These are phyloP conservation scores for Colletotrichum sp. DNA, from an alignment of 2,329 filamentous ascomycete genomes.

Conservation along the genomic window DNA sequence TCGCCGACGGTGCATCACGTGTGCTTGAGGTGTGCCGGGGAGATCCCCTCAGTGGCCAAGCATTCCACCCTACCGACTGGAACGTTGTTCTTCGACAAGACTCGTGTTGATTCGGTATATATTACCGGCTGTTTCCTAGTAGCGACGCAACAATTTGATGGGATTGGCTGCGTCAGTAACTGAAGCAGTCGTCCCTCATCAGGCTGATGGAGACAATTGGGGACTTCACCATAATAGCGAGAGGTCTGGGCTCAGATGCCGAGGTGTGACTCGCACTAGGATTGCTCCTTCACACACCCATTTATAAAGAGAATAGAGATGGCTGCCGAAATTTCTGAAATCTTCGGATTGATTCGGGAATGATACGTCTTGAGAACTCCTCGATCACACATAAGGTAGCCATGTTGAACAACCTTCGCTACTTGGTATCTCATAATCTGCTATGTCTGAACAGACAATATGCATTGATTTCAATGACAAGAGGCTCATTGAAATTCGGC, in stretches of 20 bases:
- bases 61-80: background rate
- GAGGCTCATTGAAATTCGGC: background rate
- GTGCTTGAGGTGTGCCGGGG: background rate
- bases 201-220: background rate
- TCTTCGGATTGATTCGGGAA: background rate
- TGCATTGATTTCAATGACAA: background rate
- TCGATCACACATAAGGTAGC: no score
- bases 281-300: background rate
- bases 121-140: background rate
- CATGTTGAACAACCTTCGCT: no score
- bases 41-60: background rate
- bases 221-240: rapidly evolving
- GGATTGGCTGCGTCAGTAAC: background rate
- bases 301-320: rapidly evolving
- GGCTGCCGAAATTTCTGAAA: background rate
- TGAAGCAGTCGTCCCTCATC: background rate
- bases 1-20: background rate
- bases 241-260: background rate
- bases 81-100: background rate
- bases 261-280: background rate
- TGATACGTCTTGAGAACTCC: background rate
- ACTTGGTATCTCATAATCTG: no score
- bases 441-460: rapidly evolving
- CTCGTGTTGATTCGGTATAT: background rate
- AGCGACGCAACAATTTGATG: background rate